Percentiles rank a stretch among this genome's conserved stretches.
Evolutionary conservation across 345 rosid genomes (phyloP).

Genomic region (Salix koriyanagi): DNA sequence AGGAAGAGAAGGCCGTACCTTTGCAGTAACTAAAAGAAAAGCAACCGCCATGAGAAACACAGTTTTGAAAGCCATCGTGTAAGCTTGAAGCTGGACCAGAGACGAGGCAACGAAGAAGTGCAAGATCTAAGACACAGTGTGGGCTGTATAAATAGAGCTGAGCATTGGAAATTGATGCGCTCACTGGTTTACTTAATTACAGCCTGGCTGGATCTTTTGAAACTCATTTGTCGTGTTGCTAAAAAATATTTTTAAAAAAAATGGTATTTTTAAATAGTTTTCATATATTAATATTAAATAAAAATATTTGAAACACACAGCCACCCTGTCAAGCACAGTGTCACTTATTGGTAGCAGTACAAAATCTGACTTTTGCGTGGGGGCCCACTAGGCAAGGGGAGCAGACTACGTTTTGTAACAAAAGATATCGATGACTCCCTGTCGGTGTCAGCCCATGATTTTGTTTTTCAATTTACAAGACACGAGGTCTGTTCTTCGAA

Average conservation of each 20-base stretch:
- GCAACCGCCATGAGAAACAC: slow-evolving; percentile 25
- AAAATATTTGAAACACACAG: too few species aligned
- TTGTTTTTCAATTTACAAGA: too few species aligned
- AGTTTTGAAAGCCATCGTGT: slow-evolving; percentile 40
- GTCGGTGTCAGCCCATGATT: neutral
- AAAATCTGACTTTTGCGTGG: neutral
- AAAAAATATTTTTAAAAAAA: too few species aligned
- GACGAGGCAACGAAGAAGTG: neutral
- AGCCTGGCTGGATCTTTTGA: too few species aligned
- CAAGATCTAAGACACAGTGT: neutral
- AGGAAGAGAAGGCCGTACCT: slow-evolving; percentile 23
- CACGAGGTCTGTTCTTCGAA: too few species aligned
- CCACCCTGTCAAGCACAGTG: neutral
- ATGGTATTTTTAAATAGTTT: too few species aligned
- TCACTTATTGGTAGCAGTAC: neutral
- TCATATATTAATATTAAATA: too few species aligned
- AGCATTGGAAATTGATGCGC: neutral
- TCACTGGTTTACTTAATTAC: too few species aligned
- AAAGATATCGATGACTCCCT: neutral
- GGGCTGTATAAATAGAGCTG: slow-evolving; percentile 8
- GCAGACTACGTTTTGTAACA: neutral
- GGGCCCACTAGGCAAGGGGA: neutral
- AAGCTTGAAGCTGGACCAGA: neutral
- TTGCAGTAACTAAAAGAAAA: slow-evolving; percentile 26
- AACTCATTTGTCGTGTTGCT: too few species aligned